A percentile compares a stretch with the other conserved stretches of the same genome.
These are phyloP conservation scores for Phytophthora multivora DNA, from an alignment of 352 stramenopile genomes.

Conservation along the genomic window DNA sequence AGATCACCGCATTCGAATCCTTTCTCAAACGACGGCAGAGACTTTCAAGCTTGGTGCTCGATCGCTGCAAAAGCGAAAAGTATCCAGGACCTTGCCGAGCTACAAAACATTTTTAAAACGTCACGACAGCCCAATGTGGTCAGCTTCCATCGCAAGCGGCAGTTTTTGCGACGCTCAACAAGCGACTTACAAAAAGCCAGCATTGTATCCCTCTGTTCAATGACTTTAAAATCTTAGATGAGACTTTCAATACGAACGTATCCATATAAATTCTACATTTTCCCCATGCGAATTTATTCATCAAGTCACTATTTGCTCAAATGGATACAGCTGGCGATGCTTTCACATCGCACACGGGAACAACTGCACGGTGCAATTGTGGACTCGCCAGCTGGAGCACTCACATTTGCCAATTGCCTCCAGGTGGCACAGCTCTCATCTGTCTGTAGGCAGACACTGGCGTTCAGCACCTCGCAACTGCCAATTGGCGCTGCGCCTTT, in stretches of 20 bases:
- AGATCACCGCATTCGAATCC: conserved; percentile 21
- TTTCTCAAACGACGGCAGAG: conserved; percentile 23
- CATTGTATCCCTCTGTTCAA: conserved; percentile 14
- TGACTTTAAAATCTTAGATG: background rate
- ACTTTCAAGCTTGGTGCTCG: background rate
- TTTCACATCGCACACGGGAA: conserved; percentile 17
- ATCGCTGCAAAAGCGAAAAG: conserved; percentile 6
- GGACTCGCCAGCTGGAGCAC: conserved; percentile 20
- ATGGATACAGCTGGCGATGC: conserved; percentile 33
- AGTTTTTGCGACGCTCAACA: background rate
- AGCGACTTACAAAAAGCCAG: conserved; percentile 8
- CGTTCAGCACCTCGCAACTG: conserved; percentile 23
- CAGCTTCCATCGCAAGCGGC: conserved; percentile 5
- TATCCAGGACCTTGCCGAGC: background rate
- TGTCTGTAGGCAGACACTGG: background rate
- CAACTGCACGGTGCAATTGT: conserved; percentile 28
- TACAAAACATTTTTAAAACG: background rate
- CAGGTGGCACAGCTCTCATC: conserved; percentile 9
- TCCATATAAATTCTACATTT: background rate
- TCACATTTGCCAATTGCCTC: conserved; percentile 29
- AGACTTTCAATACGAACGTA: conserved; percentile 20
- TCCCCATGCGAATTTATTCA: background rate
- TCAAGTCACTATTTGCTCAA: conserved; percentile 11
- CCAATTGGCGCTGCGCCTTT: conserved; percentile 11
- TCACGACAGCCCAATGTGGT: conserved; percentile 17